Evolutionary conservation across 2,329 filamentous ascomycete species (phyloP).

Genomic region (Penicillium digitatum): DNA sequence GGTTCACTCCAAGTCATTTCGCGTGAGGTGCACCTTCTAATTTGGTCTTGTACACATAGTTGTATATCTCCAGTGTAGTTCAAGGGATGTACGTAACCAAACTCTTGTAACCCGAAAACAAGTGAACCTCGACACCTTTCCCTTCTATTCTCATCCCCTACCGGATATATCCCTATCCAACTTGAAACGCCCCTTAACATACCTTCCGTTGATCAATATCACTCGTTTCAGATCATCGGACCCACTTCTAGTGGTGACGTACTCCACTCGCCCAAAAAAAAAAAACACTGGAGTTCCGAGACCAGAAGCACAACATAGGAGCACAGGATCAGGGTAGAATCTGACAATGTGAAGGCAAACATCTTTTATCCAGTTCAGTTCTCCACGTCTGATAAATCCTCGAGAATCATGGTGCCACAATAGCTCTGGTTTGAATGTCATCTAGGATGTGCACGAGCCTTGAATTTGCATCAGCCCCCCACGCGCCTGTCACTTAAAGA

Average conservation of each 20-base stretch:
- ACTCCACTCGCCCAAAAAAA: not conserved
- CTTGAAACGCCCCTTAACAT: not conserved
- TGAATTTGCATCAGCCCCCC: constrained; percentile 10
- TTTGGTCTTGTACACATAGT: not conserved
- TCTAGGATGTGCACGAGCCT: not conserved
- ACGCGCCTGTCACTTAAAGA: constrained; percentile 6
- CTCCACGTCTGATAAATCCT: not conserved
- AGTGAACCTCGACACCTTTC: not conserved
- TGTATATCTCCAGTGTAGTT: not conserved
- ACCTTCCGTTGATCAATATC: not conserved
- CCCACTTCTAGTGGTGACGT: constrained; percentile 8
- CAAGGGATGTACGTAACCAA: not conserved
- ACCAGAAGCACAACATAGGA: not conserved
- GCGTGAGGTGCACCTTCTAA: constrained; percentile 16
- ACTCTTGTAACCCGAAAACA: constrained; percentile 1
- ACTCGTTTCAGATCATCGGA: constrained; percentile 11
- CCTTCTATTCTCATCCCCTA: not conserved
- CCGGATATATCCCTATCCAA: not conserved
- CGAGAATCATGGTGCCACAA: constrained; percentile 8
- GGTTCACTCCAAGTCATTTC: constrained; percentile 50
- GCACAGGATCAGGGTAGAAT: not conserved
- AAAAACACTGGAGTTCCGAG: not conserved
- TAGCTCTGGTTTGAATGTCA: not conserved
- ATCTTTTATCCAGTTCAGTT: not conserved
- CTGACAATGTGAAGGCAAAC: not conserved